Percentiles rank a stretch among this genome's conserved stretches.
Conservation (phyloP, 345 rosid species). For the Luvunga scandens region DNA sequence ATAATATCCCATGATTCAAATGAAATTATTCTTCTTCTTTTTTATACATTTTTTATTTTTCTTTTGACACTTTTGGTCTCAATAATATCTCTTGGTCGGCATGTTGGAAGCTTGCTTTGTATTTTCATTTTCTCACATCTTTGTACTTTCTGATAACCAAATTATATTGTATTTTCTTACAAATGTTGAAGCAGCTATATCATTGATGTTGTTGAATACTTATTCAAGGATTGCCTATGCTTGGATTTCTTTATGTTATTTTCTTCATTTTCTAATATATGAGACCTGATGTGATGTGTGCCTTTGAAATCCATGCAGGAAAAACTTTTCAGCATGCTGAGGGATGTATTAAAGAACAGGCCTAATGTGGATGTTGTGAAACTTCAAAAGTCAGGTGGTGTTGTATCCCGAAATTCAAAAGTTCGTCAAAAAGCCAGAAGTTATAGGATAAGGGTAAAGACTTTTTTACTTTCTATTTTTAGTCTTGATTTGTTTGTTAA, state of each 20-base stretch:
- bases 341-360: constrained; percentile 64
- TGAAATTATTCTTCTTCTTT: background rate
- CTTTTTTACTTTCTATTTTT: background rate
- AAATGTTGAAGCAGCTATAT: background rate
- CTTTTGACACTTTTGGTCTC: no score
- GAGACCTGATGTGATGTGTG: background rate
- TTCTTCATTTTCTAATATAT: background rate
- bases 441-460: constrained; percentile 65
- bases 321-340: constrained; percentile 95
- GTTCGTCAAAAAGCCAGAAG: constrained; percentile 67
- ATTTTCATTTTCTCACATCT: background rate
- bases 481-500: background rate
- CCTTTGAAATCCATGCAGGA: constrained; percentile 41
- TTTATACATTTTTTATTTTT: background rate
- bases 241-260: background rate
- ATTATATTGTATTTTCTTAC: background rate
- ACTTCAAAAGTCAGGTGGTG: constrained; percentile 95
- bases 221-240: background rate
- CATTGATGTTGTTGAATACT: background rate
- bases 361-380: constrained; percentile 89
- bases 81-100: no score
- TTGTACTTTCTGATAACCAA: background rate
- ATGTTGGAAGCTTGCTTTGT: background rate
- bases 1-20: background rate
- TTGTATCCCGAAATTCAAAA: constrained; percentile 69